These are phyloP conservation scores for Phellopilus nigrolimitatus DNA, from an alignment of 1,284 basidiomycete genomes.

Conservation along the genomic window DNA sequence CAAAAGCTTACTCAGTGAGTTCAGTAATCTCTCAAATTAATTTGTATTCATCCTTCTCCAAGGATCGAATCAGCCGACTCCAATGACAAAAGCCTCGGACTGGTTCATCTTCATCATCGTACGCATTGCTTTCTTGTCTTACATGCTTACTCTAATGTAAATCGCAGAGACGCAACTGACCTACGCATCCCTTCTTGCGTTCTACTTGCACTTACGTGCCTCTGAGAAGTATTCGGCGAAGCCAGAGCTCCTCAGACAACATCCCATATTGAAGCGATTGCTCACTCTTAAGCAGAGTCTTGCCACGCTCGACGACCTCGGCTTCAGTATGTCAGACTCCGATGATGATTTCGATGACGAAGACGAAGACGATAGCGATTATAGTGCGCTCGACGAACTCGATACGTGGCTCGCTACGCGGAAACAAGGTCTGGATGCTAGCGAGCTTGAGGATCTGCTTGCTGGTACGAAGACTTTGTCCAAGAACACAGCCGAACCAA, in stretches of 20 bases:
- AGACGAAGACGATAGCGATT: not conserved
- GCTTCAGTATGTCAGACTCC: conserved; percentile 57
- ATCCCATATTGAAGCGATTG: conserved; percentile 81
- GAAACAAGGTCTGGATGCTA: conserved; percentile 37
- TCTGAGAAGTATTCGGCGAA: conserved; percentile 56
- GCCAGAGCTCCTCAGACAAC: conserved; percentile 62
- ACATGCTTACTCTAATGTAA: not conserved
- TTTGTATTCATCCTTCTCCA: conserved; percentile 8
- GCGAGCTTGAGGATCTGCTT: conserved; percentile 53
- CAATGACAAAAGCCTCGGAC: conserved; percentile 51
- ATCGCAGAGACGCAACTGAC: conserved; percentile 78
- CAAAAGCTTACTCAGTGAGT: conserved; percentile 54
- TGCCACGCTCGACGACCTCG: conserved; percentile 76
- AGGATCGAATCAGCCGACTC: conserved; percentile 47
- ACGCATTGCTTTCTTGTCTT: conserved; percentile 30
- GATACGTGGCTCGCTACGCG: conserved; percentile 24
- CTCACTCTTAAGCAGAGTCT: conserved; percentile 84
- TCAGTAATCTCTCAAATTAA: not conserved
- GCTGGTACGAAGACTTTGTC: conserved; percentile 41
- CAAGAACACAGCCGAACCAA: conserved; percentile 23
- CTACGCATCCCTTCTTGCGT: conserved; percentile 87
- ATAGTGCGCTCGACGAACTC: conserved; percentile 21
- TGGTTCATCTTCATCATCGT: conserved; percentile 78
- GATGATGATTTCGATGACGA: conserved; percentile 35
- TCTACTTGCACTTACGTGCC: conserved; percentile 86